Evolutionary conservation across 2,329 filamentous ascomycete genomes (phyloP).

Genomic region (Dothideomycetes sp.): DNA sequence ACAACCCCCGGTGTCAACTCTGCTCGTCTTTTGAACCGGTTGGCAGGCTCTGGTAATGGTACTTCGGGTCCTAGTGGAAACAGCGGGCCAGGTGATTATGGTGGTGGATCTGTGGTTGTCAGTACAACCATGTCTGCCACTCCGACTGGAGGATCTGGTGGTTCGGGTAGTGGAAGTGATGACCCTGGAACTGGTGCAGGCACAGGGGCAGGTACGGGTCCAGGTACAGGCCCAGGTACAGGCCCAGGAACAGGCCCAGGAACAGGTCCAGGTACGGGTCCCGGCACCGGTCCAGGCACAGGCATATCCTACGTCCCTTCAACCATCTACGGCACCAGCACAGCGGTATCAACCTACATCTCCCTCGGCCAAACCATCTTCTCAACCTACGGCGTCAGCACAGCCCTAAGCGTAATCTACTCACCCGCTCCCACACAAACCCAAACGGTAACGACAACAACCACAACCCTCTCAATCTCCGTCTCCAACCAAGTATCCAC

Average conservation of each 20-base stretch:
- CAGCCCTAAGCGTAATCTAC: constrained; percentile 19
- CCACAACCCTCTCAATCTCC: constrained; percentile 15
- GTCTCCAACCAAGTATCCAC: constrained; percentile 16
- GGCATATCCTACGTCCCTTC: constrained; percentile 16
- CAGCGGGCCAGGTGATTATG: constrained; percentile 9
- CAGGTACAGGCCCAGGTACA: constrained; percentile 17
- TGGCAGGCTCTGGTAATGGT: constrained; percentile 14
- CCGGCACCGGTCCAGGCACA: constrained; percentile 10
- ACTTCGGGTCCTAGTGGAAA: constrained; percentile 13
- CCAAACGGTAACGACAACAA: constrained; percentile 21
- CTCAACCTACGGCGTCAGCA: constrained; percentile 22
- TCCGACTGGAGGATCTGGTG: constrained; percentile 1
- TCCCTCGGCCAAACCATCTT: constrained; percentile 21
- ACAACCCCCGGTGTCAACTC: constrained; percentile 15
- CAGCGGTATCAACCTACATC: constrained; percentile 19
- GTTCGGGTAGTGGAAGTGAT: constrained; percentile 3
- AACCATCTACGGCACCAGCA: constrained; percentile 21
- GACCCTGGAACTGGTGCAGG: constrained; percentile 15
- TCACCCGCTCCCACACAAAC: constrained; percentile 15
- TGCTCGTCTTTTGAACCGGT: constrained; percentile 17
- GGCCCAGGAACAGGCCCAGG: constrained; percentile 16
- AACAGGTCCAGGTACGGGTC: constrained; percentile 13
- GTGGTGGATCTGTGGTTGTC: constrained; percentile 15
- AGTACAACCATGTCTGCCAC: constrained; percentile 2
- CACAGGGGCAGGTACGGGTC: constrained; percentile 12